These are phyloP conservation scores for Luvunga scandens DNA, from an alignment of 345 rosid species.

Conservation along the genomic window DNA sequence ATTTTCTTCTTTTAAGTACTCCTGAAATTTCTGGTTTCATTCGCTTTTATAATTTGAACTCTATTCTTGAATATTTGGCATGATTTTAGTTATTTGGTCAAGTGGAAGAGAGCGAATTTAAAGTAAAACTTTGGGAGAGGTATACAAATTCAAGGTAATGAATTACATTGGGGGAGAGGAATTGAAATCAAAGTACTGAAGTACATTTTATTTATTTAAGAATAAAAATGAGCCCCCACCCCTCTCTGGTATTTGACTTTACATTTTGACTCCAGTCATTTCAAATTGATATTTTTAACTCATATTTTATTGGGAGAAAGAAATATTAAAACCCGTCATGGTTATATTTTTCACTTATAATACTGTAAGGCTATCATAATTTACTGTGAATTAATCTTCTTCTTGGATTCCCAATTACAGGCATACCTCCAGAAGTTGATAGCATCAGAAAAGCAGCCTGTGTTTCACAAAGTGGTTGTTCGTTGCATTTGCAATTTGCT, in stretches of 20 bases:
- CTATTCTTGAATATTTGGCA: not conserved
- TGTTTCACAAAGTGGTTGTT: conserved; percentile 60
- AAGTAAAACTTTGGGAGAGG: not conserved
- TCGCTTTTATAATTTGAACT: not conserved
- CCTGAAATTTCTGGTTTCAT: not conserved
- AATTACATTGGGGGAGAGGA: not conserved
- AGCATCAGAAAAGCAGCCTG: conserved; percentile 48
- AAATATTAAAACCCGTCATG: not conserved
- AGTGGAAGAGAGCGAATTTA: not conserved
- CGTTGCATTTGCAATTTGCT: conserved; percentile 79
- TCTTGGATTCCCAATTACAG: conserved; percentile 38
- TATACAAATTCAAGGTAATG: not conserved
- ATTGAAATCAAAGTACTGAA: not conserved
- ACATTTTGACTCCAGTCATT: not conserved
- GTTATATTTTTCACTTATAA: not conserved
- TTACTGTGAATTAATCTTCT: conserved; percentile 4
- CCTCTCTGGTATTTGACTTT: not conserved
- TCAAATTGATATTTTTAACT: not conserved
- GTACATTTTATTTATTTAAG: not conserved
- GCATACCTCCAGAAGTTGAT: conserved; percentile 72
- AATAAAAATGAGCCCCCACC: not conserved
- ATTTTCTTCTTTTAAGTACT: not conserved
- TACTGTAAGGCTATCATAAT: not conserved
- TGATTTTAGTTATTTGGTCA: not conserved
- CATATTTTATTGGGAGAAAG: not conserved